phyloP scores from a whole-genome alignment of 1,284 basidiomycete genomes.

The Cryptococcus deneoformans region DNA sequence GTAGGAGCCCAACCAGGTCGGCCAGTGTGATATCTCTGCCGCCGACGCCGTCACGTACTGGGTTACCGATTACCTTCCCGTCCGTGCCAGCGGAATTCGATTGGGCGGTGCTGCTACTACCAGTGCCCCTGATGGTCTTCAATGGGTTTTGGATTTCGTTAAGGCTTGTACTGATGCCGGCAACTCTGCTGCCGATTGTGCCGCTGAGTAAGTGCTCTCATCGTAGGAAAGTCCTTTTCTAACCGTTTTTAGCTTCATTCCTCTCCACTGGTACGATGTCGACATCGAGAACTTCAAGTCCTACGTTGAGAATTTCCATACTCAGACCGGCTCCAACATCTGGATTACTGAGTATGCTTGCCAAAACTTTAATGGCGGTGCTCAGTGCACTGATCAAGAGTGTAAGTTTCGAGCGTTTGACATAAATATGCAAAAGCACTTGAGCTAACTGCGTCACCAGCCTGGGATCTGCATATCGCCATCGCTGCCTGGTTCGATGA shows the following conservation, averaged over 20 bases:
- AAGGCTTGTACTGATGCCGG: constrained; percentile 48
- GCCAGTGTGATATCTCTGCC: constrained; percentile 63
- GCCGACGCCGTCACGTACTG: constrained; percentile 57
- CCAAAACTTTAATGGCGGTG: constrained; percentile 63
- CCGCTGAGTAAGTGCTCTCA: constrained; percentile 4
- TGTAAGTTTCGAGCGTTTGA: constrained; percentile 16
- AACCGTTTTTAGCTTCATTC: constrained; percentile 29
- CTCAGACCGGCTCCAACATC: constrained; percentile 28
- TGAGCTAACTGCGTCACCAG: constrained; percentile 10
- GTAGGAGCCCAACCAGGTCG: constrained; percentile 59
- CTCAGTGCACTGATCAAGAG: constrained; percentile 58
- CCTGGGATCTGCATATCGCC: constrained; percentile 58
- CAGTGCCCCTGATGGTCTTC: constrained; percentile 58
- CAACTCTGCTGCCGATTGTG: constrained; percentile 28
- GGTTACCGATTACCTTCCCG: constrained; percentile 61
- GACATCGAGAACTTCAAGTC: constrained; percentile 34
- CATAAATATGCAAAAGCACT: neutral
- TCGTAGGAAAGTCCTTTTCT: neutral
- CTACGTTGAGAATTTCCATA: constrained; percentile 46
- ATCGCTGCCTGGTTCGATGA: constrained; percentile 60
- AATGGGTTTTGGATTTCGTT: constrained; percentile 64
- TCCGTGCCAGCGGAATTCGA: constrained; percentile 57
- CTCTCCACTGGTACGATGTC: constrained; percentile 48
- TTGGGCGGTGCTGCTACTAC: constrained; percentile 67
- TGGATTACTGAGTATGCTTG: constrained; percentile 50